Evolutionary conservation across 768 basidiomycete species (phyloP), one percentile per base, ranked within the genome.

Genomic region (Mycena rosella): DNA sequence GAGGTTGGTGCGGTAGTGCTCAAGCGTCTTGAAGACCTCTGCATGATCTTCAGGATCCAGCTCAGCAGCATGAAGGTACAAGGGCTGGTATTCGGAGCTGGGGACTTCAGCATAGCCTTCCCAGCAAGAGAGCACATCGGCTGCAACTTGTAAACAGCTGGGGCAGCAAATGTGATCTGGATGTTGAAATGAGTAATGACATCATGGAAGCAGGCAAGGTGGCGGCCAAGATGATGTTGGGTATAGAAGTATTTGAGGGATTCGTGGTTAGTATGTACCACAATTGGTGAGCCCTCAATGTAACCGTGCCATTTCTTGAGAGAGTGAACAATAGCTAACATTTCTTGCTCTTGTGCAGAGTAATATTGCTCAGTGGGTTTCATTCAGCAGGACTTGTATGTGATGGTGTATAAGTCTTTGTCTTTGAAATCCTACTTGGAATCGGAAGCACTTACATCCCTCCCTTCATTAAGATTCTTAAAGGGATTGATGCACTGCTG

Each of bases 181-280:
- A 61, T 51, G 32, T 71, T 42, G 24, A 70, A 70, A 30, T 70
- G 64, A 57, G 65, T 73, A 56, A 63, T n/a, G n/a, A n/a, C n/a
- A n/a, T 75, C 74, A 47, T 56, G 48, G 53, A 75, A 75, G 24
- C 70, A 68, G 34, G 72, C 59, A 36, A 75, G 74, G 27, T 71
- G 62, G 48, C 66, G 69, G 38, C 72, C 71, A 47, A 73, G 72
- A 30, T 75, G 67, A 42, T 58, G 61, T 63, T 70, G 69, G 54
- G 65, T 70, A 30, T 30, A 67, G 59, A 71, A 73, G 24, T 73
- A 73, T 44, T 73, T 72, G 42, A 73, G 60, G 18, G 72, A 73
- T 54, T 74, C 68, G 42, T 75, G 72, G 32, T 34, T 13, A 13
- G 32, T 34, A 34, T 13, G 32, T 34, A 34, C 32, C 32, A 34